Conservation (phyloP, 2,329 filamentous ascomycete species). For the Rutstroemia sp. region DNA sequence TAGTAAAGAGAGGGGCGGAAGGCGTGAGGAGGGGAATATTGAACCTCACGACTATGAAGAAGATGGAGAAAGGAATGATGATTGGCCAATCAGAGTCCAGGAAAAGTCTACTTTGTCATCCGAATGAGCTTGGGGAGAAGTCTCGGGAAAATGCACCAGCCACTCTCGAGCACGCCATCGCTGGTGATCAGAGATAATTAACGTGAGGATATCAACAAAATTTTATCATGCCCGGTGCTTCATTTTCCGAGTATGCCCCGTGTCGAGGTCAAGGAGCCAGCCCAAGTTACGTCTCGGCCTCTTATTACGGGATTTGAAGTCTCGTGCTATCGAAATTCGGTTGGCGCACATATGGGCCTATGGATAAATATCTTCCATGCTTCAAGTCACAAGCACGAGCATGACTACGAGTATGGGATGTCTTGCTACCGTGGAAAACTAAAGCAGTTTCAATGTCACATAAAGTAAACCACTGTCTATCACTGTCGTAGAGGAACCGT, state of each 20-base stretch:
- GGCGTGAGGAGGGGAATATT: background rate
- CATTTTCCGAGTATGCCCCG: conserved; percentile 5
- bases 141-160: conserved; percentile 8
- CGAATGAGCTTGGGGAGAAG: background rate
- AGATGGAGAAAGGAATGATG: conserved; percentile 1
- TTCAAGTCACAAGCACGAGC: too few relatives aligned
- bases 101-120: conserved; percentile 9
- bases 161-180: conserved; percentile 9
- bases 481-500: background rate
- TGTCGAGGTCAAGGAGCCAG: background rate
- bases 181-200: background rate
- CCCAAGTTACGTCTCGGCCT: background rate
- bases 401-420: too few relatives aligned
- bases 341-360: too few relatives aligned
- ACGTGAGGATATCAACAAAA: conserved; percentile 3
- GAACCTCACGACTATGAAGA: background rate
- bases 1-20: conserved; percentile 8
- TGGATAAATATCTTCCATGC: too few relatives aligned
- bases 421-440: background rate
- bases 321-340: background rate
- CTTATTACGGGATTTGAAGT: background rate
- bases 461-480: background rate
- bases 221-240: background rate
- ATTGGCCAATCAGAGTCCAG: background rate
- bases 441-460: too few relatives aligned